phyloP scores from a whole-genome alignment of 176 grass and related monocot species.

The Oryza longistaminata region DNA sequence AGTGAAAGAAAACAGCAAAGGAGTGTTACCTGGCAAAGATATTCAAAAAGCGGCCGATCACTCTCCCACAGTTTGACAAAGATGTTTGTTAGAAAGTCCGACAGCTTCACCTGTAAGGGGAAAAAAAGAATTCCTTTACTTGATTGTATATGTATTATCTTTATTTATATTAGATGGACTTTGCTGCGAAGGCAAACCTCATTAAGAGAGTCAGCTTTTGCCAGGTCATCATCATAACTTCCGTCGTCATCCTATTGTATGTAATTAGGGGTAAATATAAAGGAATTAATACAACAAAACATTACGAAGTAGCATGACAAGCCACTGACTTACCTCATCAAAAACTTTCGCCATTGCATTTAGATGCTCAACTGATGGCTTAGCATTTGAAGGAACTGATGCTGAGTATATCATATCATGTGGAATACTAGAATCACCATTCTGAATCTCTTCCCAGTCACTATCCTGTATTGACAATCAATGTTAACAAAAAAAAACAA shows the following conservation, averaged over 20 bases:
- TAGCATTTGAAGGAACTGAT: slow-evolving; percentile 63
- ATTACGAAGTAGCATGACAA: background rate
- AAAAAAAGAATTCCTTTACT: background rate
- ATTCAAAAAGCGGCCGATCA: slow-evolving; percentile 66
- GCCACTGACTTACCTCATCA: slow-evolving; percentile 57
- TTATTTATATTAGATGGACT: slow-evolving; percentile 17
- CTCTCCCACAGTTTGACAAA: slow-evolving; percentile 59
- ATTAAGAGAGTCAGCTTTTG: slow-evolving; percentile 72
- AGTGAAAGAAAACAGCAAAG: background rate
- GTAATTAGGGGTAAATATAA: background rate
- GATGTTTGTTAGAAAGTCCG: slow-evolving; percentile 65
- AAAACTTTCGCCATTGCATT: slow-evolving; percentile 87
- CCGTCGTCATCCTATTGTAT: slow-evolving; percentile 53
- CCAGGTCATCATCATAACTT: slow-evolving; percentile 73
- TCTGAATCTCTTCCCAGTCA: slow-evolving; percentile 82
- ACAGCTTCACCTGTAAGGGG: slow-evolving; percentile 67
- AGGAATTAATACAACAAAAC: slow-evolving; percentile 30
- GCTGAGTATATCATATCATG: slow-evolving; percentile 65
- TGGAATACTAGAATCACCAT: slow-evolving; percentile 34
- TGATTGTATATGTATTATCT: slow-evolving; percentile 1
- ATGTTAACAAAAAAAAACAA: background rate
- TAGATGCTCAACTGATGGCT: slow-evolving; percentile 71
- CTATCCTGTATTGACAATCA: slow-evolving; percentile 62
- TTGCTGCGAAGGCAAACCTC: slow-evolving; percentile 57
- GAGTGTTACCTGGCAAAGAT: slow-evolving; percentile 74